Evolutionary conservation across 306 rosid genomes (phyloP).

Genomic region (Cicer pinnatifidum): DNA sequence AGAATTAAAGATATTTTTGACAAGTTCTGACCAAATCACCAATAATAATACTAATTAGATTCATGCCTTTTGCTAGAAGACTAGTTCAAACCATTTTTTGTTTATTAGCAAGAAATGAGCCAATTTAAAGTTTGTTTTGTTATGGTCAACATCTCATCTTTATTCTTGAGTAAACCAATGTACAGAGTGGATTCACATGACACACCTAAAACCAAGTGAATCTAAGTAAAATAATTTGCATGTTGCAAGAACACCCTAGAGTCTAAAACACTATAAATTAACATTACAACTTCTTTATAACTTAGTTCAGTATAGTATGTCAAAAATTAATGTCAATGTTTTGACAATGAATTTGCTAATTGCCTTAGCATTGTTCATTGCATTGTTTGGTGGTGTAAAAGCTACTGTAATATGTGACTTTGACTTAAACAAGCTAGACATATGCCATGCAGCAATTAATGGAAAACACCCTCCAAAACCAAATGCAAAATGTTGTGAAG

Average conservation of each 20-base stretch:
- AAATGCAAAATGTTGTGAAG: slow-evolving; percentile 49
- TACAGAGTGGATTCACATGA: slow-evolving; percentile 56
- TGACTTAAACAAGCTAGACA: slow-evolving; percentile 42
- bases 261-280: slow-evolving; percentile 41
- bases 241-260: slow-evolving; percentile 10
- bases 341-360: slow-evolving; percentile 40
- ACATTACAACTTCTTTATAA: slow-evolving; percentile 19
- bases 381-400: slow-evolving; percentile 43
- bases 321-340: slow-evolving; percentile 16
- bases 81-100: background rate
- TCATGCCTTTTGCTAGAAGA: background rate
- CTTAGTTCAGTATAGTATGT: slow-evolving; percentile 46
- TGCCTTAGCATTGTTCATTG: slow-evolving; percentile 46
- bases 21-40: no score
- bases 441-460: slow-evolving; percentile 60
- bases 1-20: no score
- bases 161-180: slow-evolving; percentile 37
- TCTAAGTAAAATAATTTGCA: slow-evolving; percentile 18
- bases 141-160: slow-evolving; percentile 13
- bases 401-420: slow-evolving; percentile 54
- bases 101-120: slow-evolving; percentile 26
- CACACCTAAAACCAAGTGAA: slow-evolving; percentile 37
- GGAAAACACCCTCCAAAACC: slow-evolving; percentile 60
- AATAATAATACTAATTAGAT: background rate
- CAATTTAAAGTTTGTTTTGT: slow-evolving; percentile 2